A percentile compares a stretch with the other conserved stretches of the same genome.
phyloP scores from a whole-genome alignment of 176 grass and related monocot genomes.

The Olyra latifolia region DNA sequence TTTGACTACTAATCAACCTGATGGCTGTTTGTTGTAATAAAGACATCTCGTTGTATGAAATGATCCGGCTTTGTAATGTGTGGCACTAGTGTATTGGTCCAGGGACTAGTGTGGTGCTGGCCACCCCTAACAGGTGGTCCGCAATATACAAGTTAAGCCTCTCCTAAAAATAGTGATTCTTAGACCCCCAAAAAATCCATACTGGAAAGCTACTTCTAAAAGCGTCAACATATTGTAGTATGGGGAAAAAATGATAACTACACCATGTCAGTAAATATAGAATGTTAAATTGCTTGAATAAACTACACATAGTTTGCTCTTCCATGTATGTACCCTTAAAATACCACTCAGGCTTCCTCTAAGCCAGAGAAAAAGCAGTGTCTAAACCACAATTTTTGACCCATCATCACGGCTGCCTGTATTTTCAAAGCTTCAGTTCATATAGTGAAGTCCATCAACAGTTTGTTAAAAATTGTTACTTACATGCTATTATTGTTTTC shows the following conservation, averaged over 20 bases:
- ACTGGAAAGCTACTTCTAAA: background rate
- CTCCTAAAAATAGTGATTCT: background rate
- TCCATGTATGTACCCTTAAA: background rate
- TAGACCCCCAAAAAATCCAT: background rate
- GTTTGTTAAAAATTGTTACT: background rate
- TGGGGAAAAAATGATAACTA: background rate
- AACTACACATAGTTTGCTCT: background rate
- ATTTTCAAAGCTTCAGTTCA: conserved; percentile 1
- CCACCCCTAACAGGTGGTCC: too few relatives aligned
- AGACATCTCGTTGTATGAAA: too few relatives aligned
- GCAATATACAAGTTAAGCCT: conserved; percentile 6
- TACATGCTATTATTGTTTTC: background rate
- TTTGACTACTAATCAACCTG: too few relatives aligned
- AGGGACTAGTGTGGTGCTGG: too few relatives aligned
- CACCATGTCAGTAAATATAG: background rate
- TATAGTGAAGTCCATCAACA: background rate
- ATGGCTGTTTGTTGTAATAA: too few relatives aligned
- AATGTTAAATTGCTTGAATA: background rate
- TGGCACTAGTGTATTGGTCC: too few relatives aligned
- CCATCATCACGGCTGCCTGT: background rate
- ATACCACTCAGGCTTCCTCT: background rate
- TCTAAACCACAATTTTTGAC: background rate
- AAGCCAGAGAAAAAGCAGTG: background rate
- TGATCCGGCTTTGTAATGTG: too few relatives aligned
- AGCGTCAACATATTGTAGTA: background rate